Base-by-base conservation (phyloP, 148 eudicot genomes). In the Amaranthus cruentus region DNA sequence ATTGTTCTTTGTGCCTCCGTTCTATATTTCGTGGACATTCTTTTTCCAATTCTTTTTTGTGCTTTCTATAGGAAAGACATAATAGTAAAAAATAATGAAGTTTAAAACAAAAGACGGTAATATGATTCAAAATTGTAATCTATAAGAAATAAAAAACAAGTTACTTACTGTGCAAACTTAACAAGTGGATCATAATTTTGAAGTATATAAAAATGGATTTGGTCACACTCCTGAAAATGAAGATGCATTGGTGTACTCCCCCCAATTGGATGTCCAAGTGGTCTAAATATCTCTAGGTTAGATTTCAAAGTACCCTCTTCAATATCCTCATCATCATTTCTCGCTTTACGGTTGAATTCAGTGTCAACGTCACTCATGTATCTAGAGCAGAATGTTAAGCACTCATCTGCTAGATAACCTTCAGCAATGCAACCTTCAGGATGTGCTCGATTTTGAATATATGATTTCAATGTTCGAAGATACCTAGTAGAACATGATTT, bases 281-380 rank as follows among this genome's bases (percentile, higher is more conserved):
- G 8, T n/a, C 38, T 67, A 49, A 67, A 67, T 6, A 67, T 67
- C 18, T 43, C 50, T 7, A 71, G n/a, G 9, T 63, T 63, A 0
- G 38, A 28, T 28, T 28, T 28, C 38, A 28, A 28, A 42, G 13
- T 6, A 42, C 49, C 51, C 3, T 2, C 46, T 14, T 52, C 28
- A 55, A 7, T 10, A 67, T 57, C 69, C 9, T 58, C 70, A 47
- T 73, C 74, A 61, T 60, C 64, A 47, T 74, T 79, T 52, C 65
- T 13, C 28, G 42, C 14, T 7, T 60, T 53, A 0, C 68, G 28
- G 42, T 53, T 68, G 10, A 73, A 73, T 12, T 57, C 73, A 13
- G 80, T 71, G 49, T 72, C 76, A 55, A 72, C n/a, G n/a, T 62
- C 76, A 18, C 65, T 49, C 66, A 72, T 55, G 60, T 71, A 71